Evolutionary conservation across 2,329 filamentous ascomycete species (phyloP), one percentile per base, ranked within the genome.

Genomic region (Verruconis gallopava): DNA sequence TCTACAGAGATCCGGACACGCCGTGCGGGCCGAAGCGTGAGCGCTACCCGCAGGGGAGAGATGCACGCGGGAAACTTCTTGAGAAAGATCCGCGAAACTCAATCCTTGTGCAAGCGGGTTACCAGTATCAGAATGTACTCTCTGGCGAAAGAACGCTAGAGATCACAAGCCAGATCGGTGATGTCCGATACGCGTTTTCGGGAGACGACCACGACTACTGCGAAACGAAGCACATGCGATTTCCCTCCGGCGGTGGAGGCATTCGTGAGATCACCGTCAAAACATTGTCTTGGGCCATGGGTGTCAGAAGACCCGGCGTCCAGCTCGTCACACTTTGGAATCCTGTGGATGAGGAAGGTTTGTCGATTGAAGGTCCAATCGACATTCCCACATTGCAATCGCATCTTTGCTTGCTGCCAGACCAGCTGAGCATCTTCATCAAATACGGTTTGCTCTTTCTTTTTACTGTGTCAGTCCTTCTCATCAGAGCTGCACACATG

Each of bases 201-300:
- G 91, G 91, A 9, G 91, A 98, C 53, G 91, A 98, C 55, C 91
- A 98, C 64, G 91, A 98, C 64, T 95, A 96, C 64, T 98, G 91
- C 63, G 88, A 94, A 54, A 65, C 96, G 4, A 71, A 79, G 1
- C 91, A 98, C 59, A 75, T 77, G 2, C 70, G 75, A 14, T 75
- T 79, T 45, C 64, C 67, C 0, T 71, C 69, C 4, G 73, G 70
- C 19, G 74, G 80, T 21, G 69, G 68, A 38, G 65, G 64, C 4
- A 67, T 74, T 18, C 60, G 62, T 18, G 91, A 98, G 58, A 93
- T 95, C 49, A 98, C 91, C 0, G 86, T 96, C 52, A 98, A 98
- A 65, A 88, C 81, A 54, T 77, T 93, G 50, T 93, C 80, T 54
- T 94, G 89, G 85, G 86, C 85, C 14, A 96, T 96, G 91, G 88